Base-by-base conservation (phyloP, 1,284 basidiomycete genomes). In the Neonothopanus nambi region DNA sequence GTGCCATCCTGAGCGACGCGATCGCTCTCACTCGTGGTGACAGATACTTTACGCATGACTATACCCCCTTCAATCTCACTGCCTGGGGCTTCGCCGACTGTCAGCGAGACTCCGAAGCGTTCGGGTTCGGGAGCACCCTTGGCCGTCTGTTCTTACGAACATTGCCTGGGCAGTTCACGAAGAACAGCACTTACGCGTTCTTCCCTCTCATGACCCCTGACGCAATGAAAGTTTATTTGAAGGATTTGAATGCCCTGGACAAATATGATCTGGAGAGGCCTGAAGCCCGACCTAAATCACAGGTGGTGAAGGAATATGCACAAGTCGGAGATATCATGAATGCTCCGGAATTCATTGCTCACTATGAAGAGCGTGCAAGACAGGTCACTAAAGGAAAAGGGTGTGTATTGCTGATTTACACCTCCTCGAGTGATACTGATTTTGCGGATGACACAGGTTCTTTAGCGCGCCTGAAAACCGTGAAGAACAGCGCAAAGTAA, bases 1-100 rank as follows among this genome's bases (percentile, higher is more conserved):
- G 93, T 37, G 93, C 91, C 13, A 95, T 95, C 62, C 81, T 95
- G 36, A 84, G 85, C 59, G 93, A 95, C 65, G 92, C 91, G n/a
- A 89, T 91, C 52, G 85, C 89, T 4, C 80, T 94, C 47, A 91
- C 88, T 42, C 86, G 92, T 54, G 85, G 90, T 24, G 91, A 94
- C 63, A 79, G 92, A 44, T 90, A 86, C 78, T 90, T 84, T 72
- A 94, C 91, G 0, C 76, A 85, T 33, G 92, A 95, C 65, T 89
- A 83, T 66, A 93, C 89, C 0, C 85, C 90, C 1, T 81, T 77
- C 70, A 92, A 92, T 65, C 67, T 93, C 64, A 95, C 92, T 2
- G 72, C 85, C 2, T 92, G 90, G 89, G 89, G 90, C 46, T 89
- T 87, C 62, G 78, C 82, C 17, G 90, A 92, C 67, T 88, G 86